A percentile compares a stretch with the other conserved stretches of the same genome.
Conservation (phyloP, 805 yeast species). For the Teunomyces tritomae region DNA sequence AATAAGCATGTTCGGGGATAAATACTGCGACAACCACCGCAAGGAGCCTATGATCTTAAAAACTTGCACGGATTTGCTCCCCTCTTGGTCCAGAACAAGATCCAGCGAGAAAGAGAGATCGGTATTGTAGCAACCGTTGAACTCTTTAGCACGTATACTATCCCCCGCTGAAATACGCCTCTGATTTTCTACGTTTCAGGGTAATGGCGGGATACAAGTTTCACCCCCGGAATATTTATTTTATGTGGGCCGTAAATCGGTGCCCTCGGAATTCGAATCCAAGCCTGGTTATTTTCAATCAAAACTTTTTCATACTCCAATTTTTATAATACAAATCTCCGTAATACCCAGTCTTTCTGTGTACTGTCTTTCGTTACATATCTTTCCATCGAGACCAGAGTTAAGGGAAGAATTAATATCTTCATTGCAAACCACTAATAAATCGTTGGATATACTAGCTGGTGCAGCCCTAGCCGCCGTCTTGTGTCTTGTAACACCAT, state of each 20-base stretch:
- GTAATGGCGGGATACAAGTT: background rate
- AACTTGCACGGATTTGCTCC: background rate
- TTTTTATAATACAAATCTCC: background rate
- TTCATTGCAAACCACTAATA: background rate
- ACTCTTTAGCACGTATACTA: background rate
- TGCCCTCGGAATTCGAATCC: conserved; percentile 1
- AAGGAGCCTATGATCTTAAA: background rate
- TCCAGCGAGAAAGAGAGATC: background rate
- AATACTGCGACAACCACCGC: background rate
- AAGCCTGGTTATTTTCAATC: conserved; percentile 2
- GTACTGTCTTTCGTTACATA: background rate
- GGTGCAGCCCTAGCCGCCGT: background rate
- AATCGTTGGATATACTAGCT: background rate
- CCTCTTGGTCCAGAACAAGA: background rate
- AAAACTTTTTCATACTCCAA: conserved; percentile 4
- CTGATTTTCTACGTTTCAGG: background rate
- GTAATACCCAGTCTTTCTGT: background rate
- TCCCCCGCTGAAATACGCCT: background rate
- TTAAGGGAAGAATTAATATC: background rate
- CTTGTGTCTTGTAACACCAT: background rate
- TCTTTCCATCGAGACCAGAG: background rate
- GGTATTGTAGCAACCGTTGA: background rate
- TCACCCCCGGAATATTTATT: background rate
- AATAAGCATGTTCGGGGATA: background rate
- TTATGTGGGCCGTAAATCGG: background rate